A percentile compares a stretch with the other conserved stretches of the same genome.
Evolutionary conservation across 805 yeast genomes (phyloP).

Genomic region (Yarrowia alimentaria): DNA sequence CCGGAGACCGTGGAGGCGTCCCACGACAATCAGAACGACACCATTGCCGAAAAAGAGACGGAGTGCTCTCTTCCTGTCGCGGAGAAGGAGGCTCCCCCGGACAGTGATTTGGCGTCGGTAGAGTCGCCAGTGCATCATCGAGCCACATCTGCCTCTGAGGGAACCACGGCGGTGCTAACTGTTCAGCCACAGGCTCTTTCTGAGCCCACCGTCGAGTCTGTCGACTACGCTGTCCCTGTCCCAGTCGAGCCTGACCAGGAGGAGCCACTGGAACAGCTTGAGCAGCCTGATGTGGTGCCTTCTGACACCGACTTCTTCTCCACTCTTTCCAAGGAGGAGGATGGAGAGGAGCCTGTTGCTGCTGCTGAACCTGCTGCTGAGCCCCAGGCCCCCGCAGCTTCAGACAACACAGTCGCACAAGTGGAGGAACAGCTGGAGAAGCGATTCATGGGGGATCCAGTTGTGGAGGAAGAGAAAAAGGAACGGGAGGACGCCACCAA

Average conservation of each 20-base stretch:
- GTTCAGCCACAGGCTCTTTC: constrained; percentile 16
- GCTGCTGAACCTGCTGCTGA: neutral
- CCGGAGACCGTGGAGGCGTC: no score
- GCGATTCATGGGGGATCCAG: constrained; percentile 13
- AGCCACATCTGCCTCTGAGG: no score
- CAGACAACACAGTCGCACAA: neutral
- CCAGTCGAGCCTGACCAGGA: constrained; percentile 28
- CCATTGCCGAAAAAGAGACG: no score
- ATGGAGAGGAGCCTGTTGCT: neutral
- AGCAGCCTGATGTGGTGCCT: constrained; percentile 3
- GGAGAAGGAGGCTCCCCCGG: neutral
- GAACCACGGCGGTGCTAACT: constrained; percentile 6
- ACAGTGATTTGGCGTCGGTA: neutral
- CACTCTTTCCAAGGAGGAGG: constrained; percentile 18
- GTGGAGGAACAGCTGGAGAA: neutral
- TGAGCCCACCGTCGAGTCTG: constrained; percentile 8
- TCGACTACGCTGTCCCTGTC: constrained; percentile 6
- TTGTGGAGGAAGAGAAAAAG: constrained; percentile 5
- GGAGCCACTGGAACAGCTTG: constrained; percentile 11
- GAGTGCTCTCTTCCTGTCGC: no score
- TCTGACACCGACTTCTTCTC: constrained; percentile 27
- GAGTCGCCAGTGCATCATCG: no score
- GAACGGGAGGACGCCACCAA: neutral
- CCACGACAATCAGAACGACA: no score
- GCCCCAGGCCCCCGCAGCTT: neutral